Base-by-base conservation (phyloP, 2,329 filamentous ascomycete genomes). In the Neurospora sp. region DNA sequence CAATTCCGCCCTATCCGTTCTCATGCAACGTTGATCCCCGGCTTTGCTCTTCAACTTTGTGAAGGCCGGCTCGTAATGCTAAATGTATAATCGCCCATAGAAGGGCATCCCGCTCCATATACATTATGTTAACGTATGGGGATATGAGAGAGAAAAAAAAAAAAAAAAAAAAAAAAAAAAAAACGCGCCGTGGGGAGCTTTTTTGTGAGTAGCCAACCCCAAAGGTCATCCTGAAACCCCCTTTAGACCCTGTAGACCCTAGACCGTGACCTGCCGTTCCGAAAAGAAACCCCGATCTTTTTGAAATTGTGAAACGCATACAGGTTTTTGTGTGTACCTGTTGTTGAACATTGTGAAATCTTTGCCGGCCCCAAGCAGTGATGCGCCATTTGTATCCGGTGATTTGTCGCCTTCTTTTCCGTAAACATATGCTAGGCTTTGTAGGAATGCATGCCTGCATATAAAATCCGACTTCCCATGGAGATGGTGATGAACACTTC, bases 81-180 rank as follows among this genome's bases (percentile, higher is more conserved):
- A 62, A 62, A 62, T 62, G 15, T 36, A 36, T 28, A 62, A 62
- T 62, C 28, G 52, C 52, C 52, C 52, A 62, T 62, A 36, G 13
- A 62, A 33, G 15, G 52, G 52, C 52, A 11, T 43, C 67, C 38
- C 33, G 38, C 46, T 72, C 70, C 71, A 68, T 66, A 71, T 62
- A 71, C 70, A 71, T 72, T 71, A 70, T 68, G 68, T 68, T 36
- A 70, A 5, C 11, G 13, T 42, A n/a, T 28, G 36, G 68, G 67
- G n/a, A 70, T 38, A 70, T 70, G 23, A 68, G 42, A 70, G 38
- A 38, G 67, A 68, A 38, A 66, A 39, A 39, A 28, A 28, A 28
- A 70, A 40, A 38, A 69, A 68, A 38, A 66, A 15, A 67, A 10
- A 67, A 67, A 38, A 38, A 67, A n/a, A n/a, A n/a, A n/a, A n/a